Base-by-base conservation (phyloP, 2,329 filamentous ascomycete genomes). In the Fusarium haematococcum region DNA sequence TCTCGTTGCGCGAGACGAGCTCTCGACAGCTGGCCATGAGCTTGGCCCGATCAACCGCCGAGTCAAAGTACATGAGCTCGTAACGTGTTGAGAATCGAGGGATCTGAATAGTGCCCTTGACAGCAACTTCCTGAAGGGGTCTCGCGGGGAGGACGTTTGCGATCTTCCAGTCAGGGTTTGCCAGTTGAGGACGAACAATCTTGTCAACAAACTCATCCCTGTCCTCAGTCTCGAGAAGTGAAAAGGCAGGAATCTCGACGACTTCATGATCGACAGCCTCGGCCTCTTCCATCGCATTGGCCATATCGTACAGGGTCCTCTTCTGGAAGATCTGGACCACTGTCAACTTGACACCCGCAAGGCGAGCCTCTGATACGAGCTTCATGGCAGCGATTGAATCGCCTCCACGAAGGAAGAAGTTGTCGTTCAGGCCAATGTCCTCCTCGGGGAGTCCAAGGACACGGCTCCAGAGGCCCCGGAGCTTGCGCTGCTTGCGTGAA, bases 31-130 rank as follows among this genome's bases (percentile, higher is more conserved):
- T 85, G 20, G 81, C 69, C 35, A 87, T 82, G 27, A 92, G 84
- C 14, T 85, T 85, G 13, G 84, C 80, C 16, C 85, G 77, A 61
- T 92, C 83, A 14, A 92, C 82, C 0, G 76, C 71, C 0, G 84
- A 85, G 27, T 89, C 86, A 63, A 93, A 88, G 80, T 90, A 90
- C 80, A 93, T 89, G 68, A 91, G 85, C 69, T 91, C 90, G 77
- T 94, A 93, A 16, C 91, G 88, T 1, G 89, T 82, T 0, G 91
- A 92, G 77, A 89, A 92, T 3, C 91, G 87, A 5, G 91, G 91
- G 4, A 86, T 81, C 18, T 88, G 82, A 2, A 39, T 54, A 14
- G 48, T 54, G 9, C 33, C 32, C 54, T 37, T 57, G 14, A 57
- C 54, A n/a, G 54, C 33, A 39, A 57, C 33, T 6, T 37, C 14